A percentile compares a stretch with the other conserved stretches of the same genome.
These are phyloP conservation scores for Pythium folliculosum DNA, from an alignment of 352 stramenopile species.

Conservation along the genomic window DNA sequence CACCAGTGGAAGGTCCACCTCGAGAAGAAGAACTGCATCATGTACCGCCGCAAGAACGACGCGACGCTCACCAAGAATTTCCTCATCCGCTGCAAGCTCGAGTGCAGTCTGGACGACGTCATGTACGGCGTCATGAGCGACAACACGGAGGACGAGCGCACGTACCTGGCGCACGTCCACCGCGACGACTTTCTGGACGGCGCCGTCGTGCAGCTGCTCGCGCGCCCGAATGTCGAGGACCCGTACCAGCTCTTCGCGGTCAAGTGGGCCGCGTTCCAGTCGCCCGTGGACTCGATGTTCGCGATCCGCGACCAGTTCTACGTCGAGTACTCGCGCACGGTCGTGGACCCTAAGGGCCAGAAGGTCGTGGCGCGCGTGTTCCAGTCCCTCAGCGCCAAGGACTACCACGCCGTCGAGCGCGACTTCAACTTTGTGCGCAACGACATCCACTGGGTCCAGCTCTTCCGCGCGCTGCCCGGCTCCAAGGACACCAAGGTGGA, in stretches of 20 bases:
- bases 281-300: constrained; percentile 68
- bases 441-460: constrained; percentile 49
- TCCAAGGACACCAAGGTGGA: constrained; percentile 56
- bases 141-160: constrained; percentile 63
- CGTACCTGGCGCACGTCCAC: constrained; percentile 64
- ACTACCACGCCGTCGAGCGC: constrained; percentile 45
- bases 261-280: constrained; percentile 79
- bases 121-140: constrained; percentile 64
- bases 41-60: constrained; percentile 60
- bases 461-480: constrained; percentile 57
- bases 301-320: constrained; percentile 61
- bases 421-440: constrained; percentile 70
- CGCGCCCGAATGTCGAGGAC: constrained; percentile 45
- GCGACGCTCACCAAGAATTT: constrained; percentile 48
- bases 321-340: constrained; percentile 62
- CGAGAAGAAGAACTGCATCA: constrained; percentile 72
- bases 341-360: constrained; percentile 54
- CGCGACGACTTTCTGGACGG: constrained; percentile 75
- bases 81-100: constrained; percentile 64
- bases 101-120: constrained; percentile 72
- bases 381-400: constrained; percentile 55
- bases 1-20: constrained; percentile 66
- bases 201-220: constrained; percentile 67
- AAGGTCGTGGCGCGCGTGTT: constrained; percentile 63
- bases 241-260: constrained; percentile 72